Percentiles rank a stretch among this genome's conserved stretches.
These are phyloP conservation scores for Aspergillus olivimuriae DNA, from an alignment of 495 filamentous ascomycete genomes.

Conservation along the genomic window DNA sequence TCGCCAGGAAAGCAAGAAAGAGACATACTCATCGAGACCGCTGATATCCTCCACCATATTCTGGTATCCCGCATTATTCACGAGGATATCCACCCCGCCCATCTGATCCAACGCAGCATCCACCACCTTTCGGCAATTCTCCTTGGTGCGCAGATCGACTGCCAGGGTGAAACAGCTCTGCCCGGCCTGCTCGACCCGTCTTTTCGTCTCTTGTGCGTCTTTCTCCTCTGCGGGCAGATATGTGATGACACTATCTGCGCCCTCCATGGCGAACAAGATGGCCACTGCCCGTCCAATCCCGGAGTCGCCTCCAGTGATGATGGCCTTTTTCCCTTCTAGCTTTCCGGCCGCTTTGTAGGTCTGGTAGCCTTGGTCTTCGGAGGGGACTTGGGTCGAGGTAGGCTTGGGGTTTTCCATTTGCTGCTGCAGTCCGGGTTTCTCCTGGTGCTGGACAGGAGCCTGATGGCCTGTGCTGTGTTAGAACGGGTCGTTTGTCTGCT, in stretches of 20 bases:
- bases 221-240: constrained; percentile 73
- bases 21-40: constrained; percentile 63
- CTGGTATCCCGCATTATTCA: constrained; percentile 77
- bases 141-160: constrained; percentile 53
- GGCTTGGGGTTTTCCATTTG: constrained; percentile 59
- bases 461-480: constrained; percentile 54
- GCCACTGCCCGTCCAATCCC: constrained; percentile 77
- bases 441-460: constrained; percentile 61
- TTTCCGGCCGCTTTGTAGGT: constrained; percentile 76
- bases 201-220: constrained; percentile 70
- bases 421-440: constrained; percentile 60
- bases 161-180: constrained; percentile 53
- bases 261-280: constrained; percentile 78
- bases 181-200: constrained; percentile 58
- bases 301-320: constrained; percentile 80
- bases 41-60: constrained; percentile 67
- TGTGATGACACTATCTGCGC: constrained; percentile 65
- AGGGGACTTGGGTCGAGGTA: constrained; percentile 59
- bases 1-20: background rate
- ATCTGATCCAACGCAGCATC: constrained; percentile 57
- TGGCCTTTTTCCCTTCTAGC: constrained; percentile 62
- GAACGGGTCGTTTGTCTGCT: too few relatives aligned
- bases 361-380: constrained; percentile 62
- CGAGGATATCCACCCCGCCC: constrained; percentile 66
- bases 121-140: constrained; percentile 65